Percentiles rank a stretch among this genome's conserved stretches.
phyloP scores from a whole-genome alignment of 768 basidiomycete genomes.

The Phlebiopsis flavidoalba region DNA sequence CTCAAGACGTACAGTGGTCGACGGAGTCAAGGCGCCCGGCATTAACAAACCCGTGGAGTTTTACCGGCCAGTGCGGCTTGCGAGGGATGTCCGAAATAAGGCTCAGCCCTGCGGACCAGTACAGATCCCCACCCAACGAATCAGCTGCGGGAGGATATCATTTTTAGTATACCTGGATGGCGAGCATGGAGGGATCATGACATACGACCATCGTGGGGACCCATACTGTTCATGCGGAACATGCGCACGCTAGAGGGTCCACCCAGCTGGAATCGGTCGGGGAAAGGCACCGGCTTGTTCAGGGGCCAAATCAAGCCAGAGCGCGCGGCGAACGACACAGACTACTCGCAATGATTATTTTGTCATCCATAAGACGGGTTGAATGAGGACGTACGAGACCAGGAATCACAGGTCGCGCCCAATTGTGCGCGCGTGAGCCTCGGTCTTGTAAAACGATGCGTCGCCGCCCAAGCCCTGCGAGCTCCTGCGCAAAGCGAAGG shows the following conservation, averaged over 20 bases:
- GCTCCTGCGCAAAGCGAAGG: conserved; percentile 57
- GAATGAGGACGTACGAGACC: conserved; percentile 47
- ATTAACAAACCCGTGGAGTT: conserved; percentile 76
- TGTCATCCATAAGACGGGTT: not conserved
- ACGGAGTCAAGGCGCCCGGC: conserved; percentile 68
- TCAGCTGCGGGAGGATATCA: conserved; percentile 46
- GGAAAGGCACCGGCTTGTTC: conserved; percentile 49
- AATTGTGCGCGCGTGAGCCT: conserved; percentile 56
- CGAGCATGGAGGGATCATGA: conserved; percentile 3
- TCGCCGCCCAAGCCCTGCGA: conserved; percentile 84
- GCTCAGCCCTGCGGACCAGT: conserved; percentile 74
- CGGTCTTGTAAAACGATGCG: conserved; percentile 68
- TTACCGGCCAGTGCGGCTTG: conserved; percentile 81
- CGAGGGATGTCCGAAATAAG: conserved; percentile 68
- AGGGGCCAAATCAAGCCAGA: conserved; percentile 70
- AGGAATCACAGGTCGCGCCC: conserved; percentile 48
- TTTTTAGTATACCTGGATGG: not conserved
- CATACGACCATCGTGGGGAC: conserved; percentile 70
- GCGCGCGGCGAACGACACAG: conserved; percentile 67
- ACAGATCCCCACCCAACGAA: conserved; percentile 77
- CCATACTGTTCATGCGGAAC: conserved; percentile 73
- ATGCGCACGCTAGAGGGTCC: conserved; percentile 83
- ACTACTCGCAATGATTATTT: conserved; percentile 35
- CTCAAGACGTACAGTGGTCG: conserved; percentile 43
- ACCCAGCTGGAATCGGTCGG: conserved; percentile 90